These are phyloP conservation scores for Chloranthus sessilifolius DNA, from an alignment of 164 flowering plant species.

Conservation along the genomic window DNA sequence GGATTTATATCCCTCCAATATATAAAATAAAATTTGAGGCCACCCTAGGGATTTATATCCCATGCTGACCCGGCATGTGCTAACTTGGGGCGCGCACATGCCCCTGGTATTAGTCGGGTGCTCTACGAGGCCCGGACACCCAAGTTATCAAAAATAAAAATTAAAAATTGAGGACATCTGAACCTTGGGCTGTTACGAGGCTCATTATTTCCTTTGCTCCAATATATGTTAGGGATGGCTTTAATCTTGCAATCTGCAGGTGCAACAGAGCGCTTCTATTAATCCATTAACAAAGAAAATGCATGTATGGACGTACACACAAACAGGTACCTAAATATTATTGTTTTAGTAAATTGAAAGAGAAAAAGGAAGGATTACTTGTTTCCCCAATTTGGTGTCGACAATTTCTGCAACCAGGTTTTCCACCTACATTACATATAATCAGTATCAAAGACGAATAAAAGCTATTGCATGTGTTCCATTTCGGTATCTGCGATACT, in stretches of 20 bases:
- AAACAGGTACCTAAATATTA: background rate
- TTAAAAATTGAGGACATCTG: background rate
- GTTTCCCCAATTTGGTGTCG: slow-evolving; percentile 94
- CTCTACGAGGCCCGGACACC: too few species aligned
- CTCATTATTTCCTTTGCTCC: slow-evolving; percentile 98
- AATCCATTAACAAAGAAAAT: background rate
- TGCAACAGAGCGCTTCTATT: background rate
- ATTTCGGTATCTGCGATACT: too few species aligned
- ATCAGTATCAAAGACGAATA: background rate
- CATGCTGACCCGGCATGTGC: too few species aligned
- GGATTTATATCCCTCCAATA: too few species aligned
- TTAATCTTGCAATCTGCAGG: slow-evolving; percentile 68
- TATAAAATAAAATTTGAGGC: too few species aligned
- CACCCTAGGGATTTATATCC: too few species aligned
- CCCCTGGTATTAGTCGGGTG: too few species aligned
- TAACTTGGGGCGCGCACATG: too few species aligned
- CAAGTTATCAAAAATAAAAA: slow-evolving; percentile 5
- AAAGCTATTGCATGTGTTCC: too few species aligned
- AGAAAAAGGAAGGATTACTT: slow-evolving; percentile 38
- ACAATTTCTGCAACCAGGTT: slow-evolving; percentile 91
- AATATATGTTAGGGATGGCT: slow-evolving; percentile 79
- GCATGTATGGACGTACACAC: background rate
- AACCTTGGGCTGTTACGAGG: slow-evolving; percentile 98
- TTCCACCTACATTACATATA: slow-evolving; percentile 63
- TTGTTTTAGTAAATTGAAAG: background rate